Evolutionary conservation across 2,329 filamentous ascomycete genomes (phyloP).

Genomic region (Pseudogymnoascus sp.): DNA sequence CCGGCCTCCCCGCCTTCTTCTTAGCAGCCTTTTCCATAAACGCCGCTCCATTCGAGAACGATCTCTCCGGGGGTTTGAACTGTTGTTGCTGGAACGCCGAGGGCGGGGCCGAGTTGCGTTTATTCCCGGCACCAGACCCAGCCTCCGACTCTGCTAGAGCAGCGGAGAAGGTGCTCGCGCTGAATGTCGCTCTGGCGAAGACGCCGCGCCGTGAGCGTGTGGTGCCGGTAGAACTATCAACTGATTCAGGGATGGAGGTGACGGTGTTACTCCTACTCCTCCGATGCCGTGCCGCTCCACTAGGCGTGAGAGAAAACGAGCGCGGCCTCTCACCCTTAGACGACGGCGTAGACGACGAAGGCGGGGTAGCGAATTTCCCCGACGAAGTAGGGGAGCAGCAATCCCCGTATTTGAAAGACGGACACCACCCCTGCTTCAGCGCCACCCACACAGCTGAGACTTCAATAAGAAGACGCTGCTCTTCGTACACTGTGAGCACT

Average conservation of each 20-base stretch:
- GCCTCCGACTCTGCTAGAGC: too few species aligned
- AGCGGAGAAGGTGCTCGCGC: neutral
- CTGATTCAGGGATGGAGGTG: neutral
- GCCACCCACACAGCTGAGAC: constrained; percentile 47
- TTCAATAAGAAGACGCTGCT: constrained; percentile 34
- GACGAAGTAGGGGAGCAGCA: constrained; percentile 12
- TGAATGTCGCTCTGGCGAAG: neutral
- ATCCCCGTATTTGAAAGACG: constrained; percentile 32
- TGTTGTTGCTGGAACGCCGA: neutral
- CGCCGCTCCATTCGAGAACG: constrained; percentile 41
- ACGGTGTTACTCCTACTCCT: neutral
- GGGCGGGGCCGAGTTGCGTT: neutral
- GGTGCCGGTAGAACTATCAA: neutral
- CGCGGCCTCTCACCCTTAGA: constrained; percentile 14
- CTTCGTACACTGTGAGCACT: neutral
- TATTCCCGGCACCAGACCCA: neutral
- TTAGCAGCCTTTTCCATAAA: constrained; percentile 35
- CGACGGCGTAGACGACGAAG: neutral
- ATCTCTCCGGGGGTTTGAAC: constrained; percentile 30
- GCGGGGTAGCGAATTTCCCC: neutral
- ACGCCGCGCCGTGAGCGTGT: neutral
- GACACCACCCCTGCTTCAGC: constrained; percentile 38
- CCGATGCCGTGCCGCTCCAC: constrained; percentile 10
- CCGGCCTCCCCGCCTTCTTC: constrained; percentile 18
- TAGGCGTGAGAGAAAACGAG: constrained; percentile 23